phyloP scores from a whole-genome alignment of 75 land plant species.

The Cryptomeria japonica region DNA sequence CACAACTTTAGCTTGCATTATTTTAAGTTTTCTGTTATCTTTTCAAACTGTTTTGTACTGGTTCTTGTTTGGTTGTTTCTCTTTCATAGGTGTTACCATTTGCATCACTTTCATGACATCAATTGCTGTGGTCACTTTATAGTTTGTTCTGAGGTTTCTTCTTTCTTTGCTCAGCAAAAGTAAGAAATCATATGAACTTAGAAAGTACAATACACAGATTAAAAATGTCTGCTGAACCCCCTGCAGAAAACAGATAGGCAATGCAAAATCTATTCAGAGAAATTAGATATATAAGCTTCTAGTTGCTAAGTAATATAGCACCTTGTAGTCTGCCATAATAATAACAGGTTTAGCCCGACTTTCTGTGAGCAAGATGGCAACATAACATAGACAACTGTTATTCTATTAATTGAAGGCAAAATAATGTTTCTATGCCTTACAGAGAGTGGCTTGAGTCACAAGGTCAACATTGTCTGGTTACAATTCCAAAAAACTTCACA shows the following conservation, averaged over 20 bases:
- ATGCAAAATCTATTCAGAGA: background rate
- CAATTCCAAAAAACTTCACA: no score
- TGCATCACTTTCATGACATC: background rate
- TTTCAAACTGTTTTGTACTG: background rate
- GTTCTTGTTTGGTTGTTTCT: background rate
- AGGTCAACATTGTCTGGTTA: no score
- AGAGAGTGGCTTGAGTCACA: no score
- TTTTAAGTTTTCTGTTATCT: background rate
- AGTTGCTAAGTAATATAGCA: no score
- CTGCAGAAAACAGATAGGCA: background rate
- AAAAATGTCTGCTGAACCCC: background rate
- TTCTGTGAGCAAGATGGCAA: background rate
- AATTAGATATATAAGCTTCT: background rate
- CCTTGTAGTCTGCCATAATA: background rate
- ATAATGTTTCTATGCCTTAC: no score
- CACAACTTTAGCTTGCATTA: background rate
- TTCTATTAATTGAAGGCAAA: background rate
- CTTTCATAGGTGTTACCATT: conserved; percentile 1
- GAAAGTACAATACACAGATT: background rate
- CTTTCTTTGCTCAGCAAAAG: background rate
- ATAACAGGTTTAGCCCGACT: background rate
- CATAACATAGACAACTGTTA: background rate
- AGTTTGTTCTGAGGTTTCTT: background rate
- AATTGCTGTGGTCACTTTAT: background rate
- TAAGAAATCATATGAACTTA: background rate